These are phyloP conservation scores for Aspergillus taichungensis DNA, from an alignment of 495 filamentous ascomycete species.

Conservation along the genomic window DNA sequence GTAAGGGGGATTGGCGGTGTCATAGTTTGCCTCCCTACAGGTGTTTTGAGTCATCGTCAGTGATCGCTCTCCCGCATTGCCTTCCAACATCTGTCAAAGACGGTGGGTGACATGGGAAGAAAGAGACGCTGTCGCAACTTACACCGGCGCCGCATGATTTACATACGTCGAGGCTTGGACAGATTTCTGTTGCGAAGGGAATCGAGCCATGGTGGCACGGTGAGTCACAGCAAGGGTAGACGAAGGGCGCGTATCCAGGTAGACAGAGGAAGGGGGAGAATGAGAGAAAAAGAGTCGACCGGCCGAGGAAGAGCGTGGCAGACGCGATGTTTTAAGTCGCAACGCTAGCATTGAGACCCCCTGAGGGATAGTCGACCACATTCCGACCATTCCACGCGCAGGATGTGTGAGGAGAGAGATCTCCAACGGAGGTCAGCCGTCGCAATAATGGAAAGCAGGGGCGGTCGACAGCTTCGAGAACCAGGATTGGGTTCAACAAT, in stretches of 20 bases:
- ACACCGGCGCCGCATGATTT: conserved; percentile 31
- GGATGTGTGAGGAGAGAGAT: conserved; percentile 10
- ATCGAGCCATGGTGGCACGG: conserved; percentile 33
- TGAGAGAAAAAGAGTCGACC: conserved; percentile 15
- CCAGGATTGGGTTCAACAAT: conserved; percentile 24
- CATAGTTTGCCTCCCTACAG: conserved; percentile 40
- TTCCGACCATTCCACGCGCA: conserved; percentile 23
- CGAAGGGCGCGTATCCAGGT: conserved; percentile 3
- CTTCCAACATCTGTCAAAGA: not conserved
- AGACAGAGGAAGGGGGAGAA: conserved; percentile 4
- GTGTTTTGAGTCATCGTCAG: not conserved
- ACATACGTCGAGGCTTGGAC: conserved; percentile 32
- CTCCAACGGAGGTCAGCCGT: conserved; percentile 12
- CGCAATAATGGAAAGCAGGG: conserved; percentile 26
- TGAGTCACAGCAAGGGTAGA: conserved; percentile 19
- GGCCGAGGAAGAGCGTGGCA: conserved; percentile 16
- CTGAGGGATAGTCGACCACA: conserved; percentile 29
- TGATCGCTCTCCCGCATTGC: not conserved
- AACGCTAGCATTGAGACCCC: conserved; percentile 27
- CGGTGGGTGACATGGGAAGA: not conserved
- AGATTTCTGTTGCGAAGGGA: conserved; percentile 32
- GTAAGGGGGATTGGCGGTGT: conserved; percentile 54
- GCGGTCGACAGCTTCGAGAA: conserved; percentile 14
- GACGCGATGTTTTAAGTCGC: conserved; percentile 29
- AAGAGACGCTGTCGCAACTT: conserved; percentile 9